phyloP scores from a whole-genome alignment of 2,329 filamentous ascomycete species.

The Aspergillus japonicus region DNA sequence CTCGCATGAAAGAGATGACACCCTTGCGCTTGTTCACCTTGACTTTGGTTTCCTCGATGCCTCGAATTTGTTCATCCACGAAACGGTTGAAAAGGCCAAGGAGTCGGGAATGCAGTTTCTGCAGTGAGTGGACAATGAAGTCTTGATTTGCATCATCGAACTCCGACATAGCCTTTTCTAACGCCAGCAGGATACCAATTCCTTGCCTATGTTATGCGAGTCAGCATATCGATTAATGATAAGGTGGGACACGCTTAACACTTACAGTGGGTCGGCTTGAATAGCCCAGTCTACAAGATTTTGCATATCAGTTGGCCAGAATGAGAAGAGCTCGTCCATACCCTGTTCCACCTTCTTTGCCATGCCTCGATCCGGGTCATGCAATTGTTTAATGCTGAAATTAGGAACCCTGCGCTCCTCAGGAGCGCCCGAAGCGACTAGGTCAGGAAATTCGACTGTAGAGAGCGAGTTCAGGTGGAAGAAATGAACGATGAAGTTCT shows the following conservation, averaged over 20 bases:
- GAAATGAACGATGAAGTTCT: constrained; percentile 96
- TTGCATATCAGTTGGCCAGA: constrained; percentile 75
- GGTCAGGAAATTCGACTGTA: constrained; percentile 77
- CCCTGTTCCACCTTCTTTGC: constrained; percentile 80
- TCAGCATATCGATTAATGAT: constrained; percentile 2
- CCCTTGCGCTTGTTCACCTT: constrained; percentile 99
- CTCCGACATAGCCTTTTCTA: constrained; percentile 76
- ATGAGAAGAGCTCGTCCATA: constrained; percentile 86
- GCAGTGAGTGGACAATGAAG: constrained; percentile 75
- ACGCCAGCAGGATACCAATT: constrained; percentile 75
- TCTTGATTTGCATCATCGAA: constrained; percentile 91
- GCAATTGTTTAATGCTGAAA: constrained; percentile 69
- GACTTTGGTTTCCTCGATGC: constrained; percentile 97
- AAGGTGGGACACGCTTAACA: constrained; percentile 21
- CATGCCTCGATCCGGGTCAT: constrained; percentile 84
- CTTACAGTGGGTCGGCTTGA: constrained; percentile 75
- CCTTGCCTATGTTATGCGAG: constrained; percentile 64
- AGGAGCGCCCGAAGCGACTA: constrained; percentile 65
- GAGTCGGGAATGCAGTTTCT: constrained; percentile 74
- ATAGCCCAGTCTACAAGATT: constrained; percentile 81
- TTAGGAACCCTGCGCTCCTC: constrained; percentile 70
- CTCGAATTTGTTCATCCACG: constrained; percentile 89
- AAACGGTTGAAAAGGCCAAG: constrained; percentile 80
- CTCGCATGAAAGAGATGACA: constrained; percentile 90
- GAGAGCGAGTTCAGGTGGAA: constrained; percentile 91